Conservation (phyloP, 2,329 filamentous ascomycete genomes). For the Sporothrix pseudoabietina region DNA sequence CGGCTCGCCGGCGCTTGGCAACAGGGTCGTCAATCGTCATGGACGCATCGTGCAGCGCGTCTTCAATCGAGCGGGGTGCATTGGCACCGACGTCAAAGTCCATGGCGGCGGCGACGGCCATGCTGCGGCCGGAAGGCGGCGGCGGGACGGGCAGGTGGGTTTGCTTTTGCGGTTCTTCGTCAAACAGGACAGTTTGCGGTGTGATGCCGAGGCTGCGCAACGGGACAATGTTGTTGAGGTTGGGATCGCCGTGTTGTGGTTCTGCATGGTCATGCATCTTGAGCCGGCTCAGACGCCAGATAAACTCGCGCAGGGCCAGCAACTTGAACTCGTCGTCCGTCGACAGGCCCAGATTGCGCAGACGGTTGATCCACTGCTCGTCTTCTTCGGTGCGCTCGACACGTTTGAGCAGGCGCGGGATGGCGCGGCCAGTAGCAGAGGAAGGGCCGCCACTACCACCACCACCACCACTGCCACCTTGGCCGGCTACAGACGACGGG, state of each 20-base stretch:
- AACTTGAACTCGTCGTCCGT: conserved; percentile 88
- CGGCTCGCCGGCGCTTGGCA: conserved; percentile 55
- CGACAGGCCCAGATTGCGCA: conserved; percentile 80
- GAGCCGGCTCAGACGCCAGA: conserved; percentile 80
- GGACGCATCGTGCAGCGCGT: conserved; percentile 88
- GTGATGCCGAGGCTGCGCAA: conserved; percentile 75
- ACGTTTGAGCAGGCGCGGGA: conserved; percentile 60
- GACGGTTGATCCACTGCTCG: conserved; percentile 83
- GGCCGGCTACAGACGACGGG: background rate
- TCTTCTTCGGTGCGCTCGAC: conserved; percentile 85
- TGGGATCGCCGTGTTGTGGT: conserved; percentile 36
- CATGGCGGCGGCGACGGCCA: conserved; percentile 44
- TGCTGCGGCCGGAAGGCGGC: conserved; percentile 32
- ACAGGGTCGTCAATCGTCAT: conserved; percentile 77
- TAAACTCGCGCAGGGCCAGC: conserved; percentile 81
- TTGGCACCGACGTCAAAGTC: conserved; percentile 20
- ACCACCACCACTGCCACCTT: background rate
- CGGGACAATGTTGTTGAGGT: conserved; percentile 71
- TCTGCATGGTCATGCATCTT: conserved; percentile 56
- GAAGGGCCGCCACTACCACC: background rate
- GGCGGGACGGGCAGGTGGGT: conserved; percentile 37
- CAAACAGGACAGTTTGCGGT: conserved; percentile 89
- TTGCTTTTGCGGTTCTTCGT: conserved; percentile 65
- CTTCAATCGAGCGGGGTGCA: conserved; percentile 72
- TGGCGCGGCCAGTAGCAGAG: conserved; percentile 44